Evolutionary conservation across 306 rosid species (phyloP).

Genomic region (Mucuna pruriens): DNA sequence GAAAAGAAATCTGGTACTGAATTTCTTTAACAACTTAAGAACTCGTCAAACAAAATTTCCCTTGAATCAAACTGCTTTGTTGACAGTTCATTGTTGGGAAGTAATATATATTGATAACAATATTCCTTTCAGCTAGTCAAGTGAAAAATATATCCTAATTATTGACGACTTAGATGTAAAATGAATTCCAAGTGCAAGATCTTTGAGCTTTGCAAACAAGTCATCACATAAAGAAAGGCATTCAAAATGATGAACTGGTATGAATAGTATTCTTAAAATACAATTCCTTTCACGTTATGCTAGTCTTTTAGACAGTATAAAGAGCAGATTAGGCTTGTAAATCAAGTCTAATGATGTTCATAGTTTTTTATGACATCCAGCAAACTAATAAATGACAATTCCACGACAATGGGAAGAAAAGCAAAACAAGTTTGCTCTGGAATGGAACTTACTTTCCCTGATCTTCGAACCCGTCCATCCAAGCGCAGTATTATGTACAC

Average conservation of each 20-base stretch:
- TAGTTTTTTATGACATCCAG: constrained; percentile 17
- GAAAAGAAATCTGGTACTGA: not conserved
- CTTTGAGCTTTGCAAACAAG: constrained; percentile 31
- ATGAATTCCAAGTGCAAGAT: not conserved
- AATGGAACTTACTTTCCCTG: constrained; percentile 76
- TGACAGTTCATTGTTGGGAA: not conserved
- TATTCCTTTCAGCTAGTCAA: constrained; percentile 8
- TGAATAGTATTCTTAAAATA: constrained; percentile 13
- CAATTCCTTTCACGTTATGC: not conserved
- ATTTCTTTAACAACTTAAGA: not conserved
- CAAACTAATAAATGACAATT: constrained; percentile 12
- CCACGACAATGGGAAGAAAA: constrained; percentile 23
- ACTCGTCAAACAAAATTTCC: not conserved
- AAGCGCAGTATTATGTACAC: constrained; percentile 87
- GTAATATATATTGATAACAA: not conserved
- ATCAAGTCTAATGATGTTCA: not conserved
- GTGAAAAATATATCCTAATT: not conserved
- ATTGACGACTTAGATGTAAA: not conserved
- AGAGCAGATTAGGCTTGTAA: not conserved
- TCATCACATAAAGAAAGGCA: constrained; percentile 9
- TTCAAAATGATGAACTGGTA: constrained; percentile 1
- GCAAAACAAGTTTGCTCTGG: constrained; percentile 3
- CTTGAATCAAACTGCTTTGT: constrained; percentile 22
- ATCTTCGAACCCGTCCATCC: constrained; percentile 97
- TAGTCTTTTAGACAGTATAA: not conserved